Conservation (phyloP, 176 grass and related monocot genomes). For the Musa beccarii region DNA sequence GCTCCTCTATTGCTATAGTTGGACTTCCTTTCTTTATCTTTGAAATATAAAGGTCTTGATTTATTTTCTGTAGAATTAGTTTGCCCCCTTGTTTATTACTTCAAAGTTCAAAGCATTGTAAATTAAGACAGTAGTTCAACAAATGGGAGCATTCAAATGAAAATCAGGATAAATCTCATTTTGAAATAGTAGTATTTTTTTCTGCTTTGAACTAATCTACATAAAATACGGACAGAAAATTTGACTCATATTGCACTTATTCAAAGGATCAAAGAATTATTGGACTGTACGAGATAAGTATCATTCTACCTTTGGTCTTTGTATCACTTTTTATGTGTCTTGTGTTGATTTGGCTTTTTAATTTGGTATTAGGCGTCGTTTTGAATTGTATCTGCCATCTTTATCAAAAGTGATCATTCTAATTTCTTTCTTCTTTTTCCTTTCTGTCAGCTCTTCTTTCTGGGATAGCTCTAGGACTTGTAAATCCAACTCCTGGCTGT, state of each 20-base stretch:
- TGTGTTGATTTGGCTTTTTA: background rate
- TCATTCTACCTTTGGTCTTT: background rate
- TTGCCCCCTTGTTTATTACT: background rate
- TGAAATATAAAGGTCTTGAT: background rate
- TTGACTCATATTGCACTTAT: background rate
- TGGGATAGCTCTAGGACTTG: slow-evolving; percentile 50
- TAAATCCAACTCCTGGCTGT: slow-evolving; percentile 71
- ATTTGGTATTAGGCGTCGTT: background rate
- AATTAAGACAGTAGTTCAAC: background rate
- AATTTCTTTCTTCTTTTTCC: slow-evolving; percentile 18
- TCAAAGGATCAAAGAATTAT: background rate
- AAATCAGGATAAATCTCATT: background rate
- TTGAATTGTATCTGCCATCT: background rate
- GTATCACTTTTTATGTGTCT: background rate
- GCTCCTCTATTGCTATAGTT: background rate
- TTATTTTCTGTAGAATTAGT: background rate
- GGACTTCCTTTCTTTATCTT: background rate
- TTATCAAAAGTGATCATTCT: background rate
- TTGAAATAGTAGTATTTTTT: background rate
- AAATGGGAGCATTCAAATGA: background rate
- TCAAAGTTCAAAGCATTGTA: background rate
- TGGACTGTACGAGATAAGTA: background rate
- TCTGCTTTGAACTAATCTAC: background rate
- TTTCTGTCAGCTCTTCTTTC: slow-evolving; percentile 47
- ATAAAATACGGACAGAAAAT: background rate